Evolutionary conservation across 192 early-diverging fungal genomes (phyloP), one percentile per base, ranked within the genome.

Genomic region (Cladochytrium replicatum): DNA sequence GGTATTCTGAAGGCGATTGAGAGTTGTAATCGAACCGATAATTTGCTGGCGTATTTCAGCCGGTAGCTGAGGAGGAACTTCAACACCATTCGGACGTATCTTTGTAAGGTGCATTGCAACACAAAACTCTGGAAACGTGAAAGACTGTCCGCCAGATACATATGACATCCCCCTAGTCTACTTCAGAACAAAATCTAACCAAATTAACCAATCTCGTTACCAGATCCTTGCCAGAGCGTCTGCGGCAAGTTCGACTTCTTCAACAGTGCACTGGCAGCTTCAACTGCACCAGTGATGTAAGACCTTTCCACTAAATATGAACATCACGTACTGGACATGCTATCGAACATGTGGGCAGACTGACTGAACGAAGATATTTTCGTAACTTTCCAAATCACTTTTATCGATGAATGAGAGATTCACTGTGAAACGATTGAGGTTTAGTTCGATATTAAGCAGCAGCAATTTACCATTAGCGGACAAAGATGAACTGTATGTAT

Each of bases 81-180:
- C 53, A 8, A 24, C 54, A 15, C 74, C 74, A 13, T 40, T 48
- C 3, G 55, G 15, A 5, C 52, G 53, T 9, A 63, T 45, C 31
- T 60, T 66, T 30, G 68, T 58, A 27, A 76, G 51, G 46, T 66
- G 60, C 69, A 75, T 70, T 11, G 68, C 68, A 13, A 75, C 11
- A 15, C 47, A 41, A 49, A 75, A 71, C 55, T 75, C 72, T 9
- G 72, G 64, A 54, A 68, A 68, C 7, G 62, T 66, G 17, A 75
- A 52, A 6, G 52, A 29, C 3, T 57, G 50, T 29, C 55, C 55
- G 72, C 63, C 8, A 51, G 39, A 51, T 51, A 40, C 50, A 32
- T 51, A 13, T 37, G n/a, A 13, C 34, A 37, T 13, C 34, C n/a
- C 13, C n/a, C 13, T 13, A 37, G n/a, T 37, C n/a, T 13, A 13